Conservation (phyloP, 345 rosid genomes). For the Pistacia atlantica region DNA sequence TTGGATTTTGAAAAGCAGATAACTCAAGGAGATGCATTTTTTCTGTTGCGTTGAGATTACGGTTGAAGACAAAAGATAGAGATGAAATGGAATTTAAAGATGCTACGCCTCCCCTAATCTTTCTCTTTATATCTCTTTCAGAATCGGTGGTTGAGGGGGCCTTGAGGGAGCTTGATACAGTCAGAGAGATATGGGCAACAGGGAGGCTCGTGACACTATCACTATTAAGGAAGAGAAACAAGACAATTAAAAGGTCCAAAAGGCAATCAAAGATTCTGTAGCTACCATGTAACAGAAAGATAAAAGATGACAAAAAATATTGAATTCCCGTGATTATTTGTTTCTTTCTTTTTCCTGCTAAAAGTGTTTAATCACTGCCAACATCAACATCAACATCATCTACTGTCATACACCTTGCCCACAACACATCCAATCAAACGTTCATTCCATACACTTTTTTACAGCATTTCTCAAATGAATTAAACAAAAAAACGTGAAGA, state of each 20-base stretch:
- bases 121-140: neutral
- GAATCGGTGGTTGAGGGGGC: neutral
- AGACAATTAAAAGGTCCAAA: neutral
- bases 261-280: constrained; percentile 6
- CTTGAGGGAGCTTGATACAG: neutral
- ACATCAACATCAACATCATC: neutral
- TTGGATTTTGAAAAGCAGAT: constrained; percentile 10
- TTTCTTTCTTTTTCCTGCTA: constrained; percentile 6
- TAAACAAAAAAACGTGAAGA: too few species aligned
- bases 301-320: constrained; percentile 37
- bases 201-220: constrained; percentile 17
- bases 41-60: constrained; percentile 4
- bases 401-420: neutral
- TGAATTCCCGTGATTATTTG: constrained; percentile 53
- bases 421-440: neutral
- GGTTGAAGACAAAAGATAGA: neutral
- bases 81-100: neutral
- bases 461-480: too few species aligned
- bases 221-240: neutral
- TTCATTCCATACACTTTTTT: neutral
- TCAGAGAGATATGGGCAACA: neutral
- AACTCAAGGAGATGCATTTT: constrained; percentile 31
- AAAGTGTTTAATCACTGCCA: constrained; percentile 21
- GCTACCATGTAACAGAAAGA: neutral
- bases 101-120: neutral